Percentiles rank a stretch among this genome's conserved stretches.
These are phyloP conservation scores for Mesembryanthemum crystallinum DNA, from an alignment of 148 eudicot genomes.

Conservation along the genomic window DNA sequence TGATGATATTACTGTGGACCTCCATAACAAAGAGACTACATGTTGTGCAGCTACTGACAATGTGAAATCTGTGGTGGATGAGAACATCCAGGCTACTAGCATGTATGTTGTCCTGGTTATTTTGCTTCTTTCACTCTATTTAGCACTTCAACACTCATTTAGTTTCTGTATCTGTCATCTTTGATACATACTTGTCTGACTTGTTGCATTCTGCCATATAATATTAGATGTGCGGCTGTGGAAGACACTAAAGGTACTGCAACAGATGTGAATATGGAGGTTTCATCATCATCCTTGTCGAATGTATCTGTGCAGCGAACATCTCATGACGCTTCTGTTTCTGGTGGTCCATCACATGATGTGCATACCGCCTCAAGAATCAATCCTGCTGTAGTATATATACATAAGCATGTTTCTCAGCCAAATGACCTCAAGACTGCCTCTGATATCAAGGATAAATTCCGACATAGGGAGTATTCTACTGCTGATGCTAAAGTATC, in stretches of 20 bases:
- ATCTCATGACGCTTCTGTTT: slow-evolving; percentile 38
- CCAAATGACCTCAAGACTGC: slow-evolving; percentile 30
- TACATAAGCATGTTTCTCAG: slow-evolving; percentile 36
- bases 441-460: slow-evolving; percentile 29
- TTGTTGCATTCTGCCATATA: slow-evolving; percentile 1
- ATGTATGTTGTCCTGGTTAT: slow-evolving; percentile 42
- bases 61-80: slow-evolving; percentile 26
- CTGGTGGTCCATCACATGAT: slow-evolving; percentile 36
- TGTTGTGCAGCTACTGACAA: slow-evolving; percentile 23
- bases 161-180: background rate
- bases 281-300: slow-evolving; percentile 24
- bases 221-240: slow-evolving; percentile 37
- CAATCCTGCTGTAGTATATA: slow-evolving; percentile 38
- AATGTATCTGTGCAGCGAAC: slow-evolving; percentile 30
- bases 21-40: slow-evolving; percentile 23
- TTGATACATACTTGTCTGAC: slow-evolving; percentile 15
- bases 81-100: slow-evolving; percentile 30
- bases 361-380: background rate
- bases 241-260: slow-evolving; percentile 33
- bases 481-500: slow-evolving; percentile 41
- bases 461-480: slow-evolving; percentile 37
- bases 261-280: slow-evolving; percentile 24
- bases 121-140: background rate
- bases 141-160: background rate
- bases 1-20: slow-evolving; percentile 18